Conservation (phyloP, 2,329 filamentous ascomycete species). For the Acephala macrosclerotiorum region DNA sequence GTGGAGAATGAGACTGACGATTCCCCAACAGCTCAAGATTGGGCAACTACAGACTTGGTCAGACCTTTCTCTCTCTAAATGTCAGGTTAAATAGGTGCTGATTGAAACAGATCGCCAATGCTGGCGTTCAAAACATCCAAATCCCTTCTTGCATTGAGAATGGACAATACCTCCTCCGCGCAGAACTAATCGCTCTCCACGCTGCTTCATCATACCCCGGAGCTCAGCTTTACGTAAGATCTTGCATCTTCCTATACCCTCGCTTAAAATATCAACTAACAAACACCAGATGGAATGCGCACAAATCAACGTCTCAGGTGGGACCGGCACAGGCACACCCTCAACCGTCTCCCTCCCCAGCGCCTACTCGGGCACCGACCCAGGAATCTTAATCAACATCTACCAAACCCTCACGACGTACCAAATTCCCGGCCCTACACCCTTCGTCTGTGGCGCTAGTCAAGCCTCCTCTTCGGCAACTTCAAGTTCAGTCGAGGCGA, state of each 20-base stretch:
- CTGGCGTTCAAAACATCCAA: slow-evolving; percentile 55
- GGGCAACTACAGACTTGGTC: slow-evolving; percentile 37
- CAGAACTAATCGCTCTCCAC: slow-evolving; percentile 69
- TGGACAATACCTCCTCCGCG: slow-evolving; percentile 66
- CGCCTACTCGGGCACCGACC: slow-evolving; percentile 47
- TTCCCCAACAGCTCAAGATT: slow-evolving; percentile 25
- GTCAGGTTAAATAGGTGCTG: neutral
- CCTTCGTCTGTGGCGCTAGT: slow-evolving; percentile 35
- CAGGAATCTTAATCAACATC: slow-evolving; percentile 57
- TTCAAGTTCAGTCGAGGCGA: neutral
- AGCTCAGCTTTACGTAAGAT: slow-evolving; percentile 58
- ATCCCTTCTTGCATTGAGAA: slow-evolving; percentile 60
- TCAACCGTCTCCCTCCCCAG: slow-evolving; percentile 38
- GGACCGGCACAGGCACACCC: slow-evolving; percentile 36
- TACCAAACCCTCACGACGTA: slow-evolving; percentile 48
- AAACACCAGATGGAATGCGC: slow-evolving; percentile 54
- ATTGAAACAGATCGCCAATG: slow-evolving; percentile 48
- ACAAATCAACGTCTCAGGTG: slow-evolving; percentile 54
- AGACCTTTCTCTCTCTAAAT: neutral
- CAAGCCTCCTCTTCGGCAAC: neutral
- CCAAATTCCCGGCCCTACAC: slow-evolving; percentile 49
- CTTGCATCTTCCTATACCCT: neutral
- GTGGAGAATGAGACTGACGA: slow-evolving; percentile 4
- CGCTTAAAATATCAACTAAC: neutral
- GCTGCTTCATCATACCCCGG: slow-evolving; percentile 46